Evolutionary conservation across 2,329 filamentous ascomycete species (phyloP).

Genomic region (Pseudocercospora ulei): DNA sequence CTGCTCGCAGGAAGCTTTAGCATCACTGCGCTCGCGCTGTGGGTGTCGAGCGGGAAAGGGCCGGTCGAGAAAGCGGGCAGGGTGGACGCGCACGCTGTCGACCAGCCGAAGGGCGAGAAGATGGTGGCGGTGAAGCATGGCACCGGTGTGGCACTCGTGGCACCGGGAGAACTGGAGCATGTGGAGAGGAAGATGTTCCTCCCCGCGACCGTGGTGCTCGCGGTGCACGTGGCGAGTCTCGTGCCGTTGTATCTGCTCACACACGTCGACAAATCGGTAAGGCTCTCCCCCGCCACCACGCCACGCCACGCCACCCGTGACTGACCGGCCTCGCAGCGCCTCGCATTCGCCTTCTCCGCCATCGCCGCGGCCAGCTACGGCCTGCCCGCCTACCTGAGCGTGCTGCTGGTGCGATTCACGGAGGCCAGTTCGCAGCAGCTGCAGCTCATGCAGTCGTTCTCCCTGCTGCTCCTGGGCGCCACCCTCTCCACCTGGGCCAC

Average conservation of each 20-base stretch:
- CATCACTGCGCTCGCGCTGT: slow-evolving; percentile 88
- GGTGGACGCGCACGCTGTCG: slow-evolving; percentile 23
- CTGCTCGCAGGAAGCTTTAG: slow-evolving; percentile 87
- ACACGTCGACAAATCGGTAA: slow-evolving; percentile 56
- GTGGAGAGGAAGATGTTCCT: slow-evolving; percentile 59
- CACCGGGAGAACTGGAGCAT: slow-evolving; percentile 34
- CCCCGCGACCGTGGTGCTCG: slow-evolving; percentile 62
- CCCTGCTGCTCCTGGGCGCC: slow-evolving; percentile 82
- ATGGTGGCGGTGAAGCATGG: slow-evolving; percentile 35
- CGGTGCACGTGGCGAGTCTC: slow-evolving; percentile 65
- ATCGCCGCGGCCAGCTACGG: slow-evolving; percentile 42
- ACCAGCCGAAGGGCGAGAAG: slow-evolving; percentile 32
- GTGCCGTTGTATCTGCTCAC: slow-evolving; percentile 84
- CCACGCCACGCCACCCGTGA: not conserved
- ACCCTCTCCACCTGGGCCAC: slow-evolving; percentile 87
- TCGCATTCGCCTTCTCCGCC: slow-evolving; percentile 38
- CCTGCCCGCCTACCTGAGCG: slow-evolving; percentile 25
- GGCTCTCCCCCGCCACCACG: too few species aligned
- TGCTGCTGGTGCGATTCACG: slow-evolving; percentile 18
- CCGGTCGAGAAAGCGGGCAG: slow-evolving; percentile 31
- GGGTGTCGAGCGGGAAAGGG: slow-evolving; percentile 67
- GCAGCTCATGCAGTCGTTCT: slow-evolving; percentile 77
- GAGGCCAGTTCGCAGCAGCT: slow-evolving; percentile 50
- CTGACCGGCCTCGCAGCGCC: slow-evolving; percentile 35
- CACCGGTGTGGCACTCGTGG: slow-evolving; percentile 35